Base-by-base conservation (phyloP, 1,284 basidiomycete genomes). In the Fomitopsis pinicola region DNA sequence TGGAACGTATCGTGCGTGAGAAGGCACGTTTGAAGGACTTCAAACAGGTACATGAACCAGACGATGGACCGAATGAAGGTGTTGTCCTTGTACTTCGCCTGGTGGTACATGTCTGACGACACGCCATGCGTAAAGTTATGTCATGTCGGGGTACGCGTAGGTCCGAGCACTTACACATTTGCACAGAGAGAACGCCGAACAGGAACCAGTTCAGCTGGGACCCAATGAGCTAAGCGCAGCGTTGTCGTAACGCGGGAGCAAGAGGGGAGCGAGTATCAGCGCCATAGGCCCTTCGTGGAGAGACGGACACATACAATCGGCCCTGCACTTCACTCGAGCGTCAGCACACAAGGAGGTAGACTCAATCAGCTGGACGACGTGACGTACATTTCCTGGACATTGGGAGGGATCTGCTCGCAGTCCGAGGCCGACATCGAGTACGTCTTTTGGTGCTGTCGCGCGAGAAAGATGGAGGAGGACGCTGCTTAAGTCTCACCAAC, bases 61-160 rank as follows among this genome's bases (percentile, higher is more conserved):
- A 72, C 71, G 15, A 73, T 46, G 9, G 42, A 30, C 58, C 72
- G 69, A 1, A 65, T 64, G 3, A 62, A 28, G 17, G n/a, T 42
- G 15, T 63, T 62, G 62, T 73, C 72, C 5, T 64, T 63, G 10
- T 69, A 69, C 50, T 71, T 72, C 2, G 68, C 63, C 35, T 71
- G 46, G 59, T 72, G 71, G 58, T 73, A 73, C 9, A 71, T 63
- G 53, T 71, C 72, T 73, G 52, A 14, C 10, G 9, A 55, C 19
- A 46, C 17, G 42, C 8, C 14, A 59, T 6, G 28, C 35, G 8
- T 36, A 46, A 14, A 5, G 28, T 36, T 22, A 42, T 42, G 17
- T n/a, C 40, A 22, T 14, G 28, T 38, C 12, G 4, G 8, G 2
- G 12, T 14, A 40, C 17, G 58, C 42, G 22, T 17, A 9, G 26